These are phyloP conservation scores for Lentithecium fluviatile DNA, from an alignment of 495 filamentous ascomycete species.

Conservation along the genomic window DNA sequence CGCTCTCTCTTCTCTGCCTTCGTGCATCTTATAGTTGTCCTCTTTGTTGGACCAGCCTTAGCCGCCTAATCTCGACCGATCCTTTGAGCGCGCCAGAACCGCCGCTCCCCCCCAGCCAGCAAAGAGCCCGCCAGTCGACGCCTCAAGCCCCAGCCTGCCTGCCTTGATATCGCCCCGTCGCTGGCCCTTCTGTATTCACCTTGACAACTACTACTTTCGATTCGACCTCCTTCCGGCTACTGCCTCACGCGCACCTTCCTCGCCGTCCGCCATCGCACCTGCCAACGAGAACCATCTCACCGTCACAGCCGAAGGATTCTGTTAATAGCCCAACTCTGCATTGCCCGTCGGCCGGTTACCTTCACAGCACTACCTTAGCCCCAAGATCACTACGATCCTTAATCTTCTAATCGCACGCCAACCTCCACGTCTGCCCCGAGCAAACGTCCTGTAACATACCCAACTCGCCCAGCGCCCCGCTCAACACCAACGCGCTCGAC, in stretches of 20 bases:
- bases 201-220: conserved; percentile 16
- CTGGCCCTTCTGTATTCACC: conserved; percentile 26
- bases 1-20: conserved; percentile 42
- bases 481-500: conserved; percentile 5
- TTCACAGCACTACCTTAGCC: conserved; percentile 13
- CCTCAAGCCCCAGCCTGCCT: conserved; percentile 6
- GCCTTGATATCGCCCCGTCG: conserved; percentile 25
- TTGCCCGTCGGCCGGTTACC: conserved; percentile 25
- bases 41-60: conserved; percentile 19
- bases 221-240: conserved; percentile 1
- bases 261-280: conserved; percentile 6
- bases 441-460: conserved; percentile 22
- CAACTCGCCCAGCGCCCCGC: neutral
- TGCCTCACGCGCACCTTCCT: conserved; percentile 21
- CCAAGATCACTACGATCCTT: conserved; percentile 37
- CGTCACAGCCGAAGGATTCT: neutral
- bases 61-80: conserved; percentile 20
- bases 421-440: conserved; percentile 16
- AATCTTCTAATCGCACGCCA: conserved; percentile 34
- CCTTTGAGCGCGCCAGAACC: conserved; percentile 32
- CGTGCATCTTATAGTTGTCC: conserved; percentile 31
- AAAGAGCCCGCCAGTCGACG: conserved; percentile 32
- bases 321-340: conserved; percentile 24
- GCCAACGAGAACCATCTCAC: conserved; percentile 2
- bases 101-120: conserved; percentile 26